phyloP scores from a whole-genome alignment of 169 alveolate genomes.

The Eimeria necatrix region DNA sequence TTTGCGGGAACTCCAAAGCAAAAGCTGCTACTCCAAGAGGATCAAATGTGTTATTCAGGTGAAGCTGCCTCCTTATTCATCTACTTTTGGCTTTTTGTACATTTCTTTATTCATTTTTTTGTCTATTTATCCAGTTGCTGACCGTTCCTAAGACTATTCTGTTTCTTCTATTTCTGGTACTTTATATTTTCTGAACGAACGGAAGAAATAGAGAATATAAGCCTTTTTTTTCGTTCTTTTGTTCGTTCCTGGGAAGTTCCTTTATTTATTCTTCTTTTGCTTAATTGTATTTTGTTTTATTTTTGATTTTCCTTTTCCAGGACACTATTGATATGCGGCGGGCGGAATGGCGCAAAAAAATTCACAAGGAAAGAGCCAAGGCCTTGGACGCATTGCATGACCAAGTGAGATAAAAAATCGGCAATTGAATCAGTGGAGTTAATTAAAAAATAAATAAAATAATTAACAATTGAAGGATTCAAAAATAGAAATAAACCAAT shows the following conservation, averaged over 20 bases:
- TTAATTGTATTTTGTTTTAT: background rate
- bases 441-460: no score
- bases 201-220: background rate
- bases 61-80: background rate
- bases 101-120: background rate
- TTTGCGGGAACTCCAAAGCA: constrained; percentile 90
- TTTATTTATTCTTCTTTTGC: background rate
- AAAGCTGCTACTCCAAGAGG: constrained; percentile 90
- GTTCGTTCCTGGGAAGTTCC: background rate
- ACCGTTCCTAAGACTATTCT: background rate
- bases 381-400: constrained; percentile 92
- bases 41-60: constrained; percentile 90
- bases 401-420: constrained; percentile 79
- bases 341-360: constrained; percentile 94
- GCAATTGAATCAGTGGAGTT: no score
- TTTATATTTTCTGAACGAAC: background rate
- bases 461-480: no score
- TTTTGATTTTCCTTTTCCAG: constrained; percentile 79
- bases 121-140: background rate
- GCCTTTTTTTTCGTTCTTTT: background rate
- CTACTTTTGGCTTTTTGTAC: background rate
- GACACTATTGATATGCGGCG: constrained; percentile 94
- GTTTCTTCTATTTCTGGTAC: background rate
- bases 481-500: no score
- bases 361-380: constrained; percentile 94